These are phyloP conservation scores for Diaporthe helianthi DNA, from an alignment of 2,329 filamentous ascomycete species.

Conservation along the genomic window DNA sequence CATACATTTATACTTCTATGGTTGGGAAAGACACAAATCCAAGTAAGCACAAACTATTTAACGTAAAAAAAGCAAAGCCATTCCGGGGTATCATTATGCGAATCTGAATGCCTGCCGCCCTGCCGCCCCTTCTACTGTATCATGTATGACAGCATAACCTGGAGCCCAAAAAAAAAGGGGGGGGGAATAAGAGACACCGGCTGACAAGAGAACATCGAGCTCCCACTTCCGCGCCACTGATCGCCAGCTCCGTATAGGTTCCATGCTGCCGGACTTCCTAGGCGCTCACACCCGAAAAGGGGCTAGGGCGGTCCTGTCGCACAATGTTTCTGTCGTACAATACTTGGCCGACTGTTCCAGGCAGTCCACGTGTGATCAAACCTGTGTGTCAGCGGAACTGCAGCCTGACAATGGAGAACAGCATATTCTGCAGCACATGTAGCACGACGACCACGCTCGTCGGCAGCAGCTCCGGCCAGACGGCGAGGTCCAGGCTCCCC, in stretches of 20 bases:
- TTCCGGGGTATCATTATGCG: conserved; percentile 33
- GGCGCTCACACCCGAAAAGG: background rate
- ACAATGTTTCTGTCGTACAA: background rate
- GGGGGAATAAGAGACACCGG: background rate
- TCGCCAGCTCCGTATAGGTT: background rate
- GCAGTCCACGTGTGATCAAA: conserved; percentile 33
- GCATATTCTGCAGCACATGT: conserved; percentile 75
- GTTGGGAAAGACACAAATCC: background rate
- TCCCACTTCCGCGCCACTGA: background rate
- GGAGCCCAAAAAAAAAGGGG: conserved; percentile 17
- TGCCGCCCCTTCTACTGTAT: background rate
- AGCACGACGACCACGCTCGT: conserved; percentile 71
- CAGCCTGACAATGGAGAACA: conserved; percentile 72
- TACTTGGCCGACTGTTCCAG: background rate
- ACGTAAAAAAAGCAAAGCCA: conserved; percentile 10
- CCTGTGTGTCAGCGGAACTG: conserved; percentile 54
- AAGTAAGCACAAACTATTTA: background rate
- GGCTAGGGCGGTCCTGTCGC: background rate
- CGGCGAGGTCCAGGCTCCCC: conserved; percentile 68
- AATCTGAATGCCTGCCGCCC: conserved; percentile 6
- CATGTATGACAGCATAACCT: conserved; percentile 16
- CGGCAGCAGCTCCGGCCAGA: conserved; percentile 72
- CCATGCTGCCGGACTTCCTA: background rate
- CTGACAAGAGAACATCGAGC: conserved; percentile 5
- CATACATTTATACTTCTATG: conserved; percentile 13